These are phyloP conservation scores for Pseudoturritis turrita DNA, from an alignment of 345 rosid species.

Conservation along the genomic window DNA sequence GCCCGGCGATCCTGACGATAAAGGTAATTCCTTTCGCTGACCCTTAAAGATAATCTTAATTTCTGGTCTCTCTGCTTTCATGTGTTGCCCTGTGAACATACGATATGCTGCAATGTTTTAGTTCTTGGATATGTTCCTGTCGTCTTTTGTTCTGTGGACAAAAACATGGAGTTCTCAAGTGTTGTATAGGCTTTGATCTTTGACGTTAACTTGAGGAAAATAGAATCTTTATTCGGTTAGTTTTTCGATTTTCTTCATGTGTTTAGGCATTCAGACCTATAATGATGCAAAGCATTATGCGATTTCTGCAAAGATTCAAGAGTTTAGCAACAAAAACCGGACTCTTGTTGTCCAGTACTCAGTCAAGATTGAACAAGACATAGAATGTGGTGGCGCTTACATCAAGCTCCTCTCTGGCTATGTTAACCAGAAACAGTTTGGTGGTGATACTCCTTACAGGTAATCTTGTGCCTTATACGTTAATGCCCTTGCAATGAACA, in stretches of 20 bases:
- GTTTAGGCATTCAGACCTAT: slow-evolving; percentile 77
- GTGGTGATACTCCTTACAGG: slow-evolving; percentile 99
- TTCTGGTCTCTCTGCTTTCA: not conserved
- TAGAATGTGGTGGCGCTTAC: slow-evolving; percentile 97
- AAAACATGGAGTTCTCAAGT: not conserved
- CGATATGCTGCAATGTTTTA: not conserved
- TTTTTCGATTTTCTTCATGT: not conserved
- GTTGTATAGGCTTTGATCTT: slow-evolving; percentile 5
- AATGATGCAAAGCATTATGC: slow-evolving; percentile 84
- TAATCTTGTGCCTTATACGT: slow-evolving; percentile 17
- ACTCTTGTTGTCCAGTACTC: slow-evolving; percentile 91
- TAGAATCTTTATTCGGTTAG: not conserved
- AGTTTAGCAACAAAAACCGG: slow-evolving; percentile 77
- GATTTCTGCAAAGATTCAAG: slow-evolving; percentile 85
- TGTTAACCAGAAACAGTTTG: slow-evolving; percentile 95
- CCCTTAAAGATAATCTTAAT: not conserved
- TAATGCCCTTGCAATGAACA: not conserved
- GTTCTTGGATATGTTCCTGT: not conserved
- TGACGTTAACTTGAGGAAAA: not conserved
- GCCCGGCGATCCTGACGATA: slow-evolving; percentile 78
- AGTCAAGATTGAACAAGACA: slow-evolving; percentile 79
- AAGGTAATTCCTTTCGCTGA: slow-evolving; percentile 39
- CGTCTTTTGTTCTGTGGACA: not conserved
- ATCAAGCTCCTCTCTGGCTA: slow-evolving; percentile 91
- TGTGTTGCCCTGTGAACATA: not conserved